Base-by-base conservation (phyloP, 2,329 filamentous ascomycete species). In the Aspergillus quadricinctus region DNA sequence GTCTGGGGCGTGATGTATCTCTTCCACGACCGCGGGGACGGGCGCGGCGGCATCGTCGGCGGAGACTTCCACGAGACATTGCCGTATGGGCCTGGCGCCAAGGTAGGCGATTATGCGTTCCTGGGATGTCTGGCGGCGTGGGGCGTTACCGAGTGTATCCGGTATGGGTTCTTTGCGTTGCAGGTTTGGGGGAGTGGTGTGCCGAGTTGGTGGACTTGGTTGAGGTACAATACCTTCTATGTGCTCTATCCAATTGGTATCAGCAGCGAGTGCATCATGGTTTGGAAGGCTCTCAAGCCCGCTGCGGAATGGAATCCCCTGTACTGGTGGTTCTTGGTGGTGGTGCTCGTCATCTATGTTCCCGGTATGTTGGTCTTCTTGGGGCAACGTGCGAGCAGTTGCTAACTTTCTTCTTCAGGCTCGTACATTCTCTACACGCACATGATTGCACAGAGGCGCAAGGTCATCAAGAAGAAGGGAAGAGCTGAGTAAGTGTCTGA, bases 231-330 rank as follows among this genome's bases (percentile, higher is more conserved):
- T 74, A 92, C 90, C 7, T 99, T 99, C 77, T 91, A 90, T 67
- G 78, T 97, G 40, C 83, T 99, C 23, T 99, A 99, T 76, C 94
- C 94, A 1, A 72, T 97, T 57, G 94, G 94, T 45, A 97, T 97
- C 69, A 80, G 83, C 43, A 94, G 89, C 76, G 94, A 99, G 81
- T 90, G 88, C 67, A 85, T 83, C 75, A 81, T 97, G 67, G 86
- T 97, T 52, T 90, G 86, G 70, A 79, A 81, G 55, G 86, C 90
- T 1, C 82, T 88, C 50, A 80, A 75, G 11, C 86, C 74, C 14
- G 76, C 88, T 2, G 85, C 85, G 50, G 77, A 66, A 61, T 72
- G 77, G 62, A 78, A 73, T 62, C 78, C 70, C 60, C 76, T 74
- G 67, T 84, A 80, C 66, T 82, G 81, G 54, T 87, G 80, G 66